phyloP scores from a whole-genome alignment of 2,329 filamentous ascomycete genomes.

The Calonectria crousiana region DNA sequence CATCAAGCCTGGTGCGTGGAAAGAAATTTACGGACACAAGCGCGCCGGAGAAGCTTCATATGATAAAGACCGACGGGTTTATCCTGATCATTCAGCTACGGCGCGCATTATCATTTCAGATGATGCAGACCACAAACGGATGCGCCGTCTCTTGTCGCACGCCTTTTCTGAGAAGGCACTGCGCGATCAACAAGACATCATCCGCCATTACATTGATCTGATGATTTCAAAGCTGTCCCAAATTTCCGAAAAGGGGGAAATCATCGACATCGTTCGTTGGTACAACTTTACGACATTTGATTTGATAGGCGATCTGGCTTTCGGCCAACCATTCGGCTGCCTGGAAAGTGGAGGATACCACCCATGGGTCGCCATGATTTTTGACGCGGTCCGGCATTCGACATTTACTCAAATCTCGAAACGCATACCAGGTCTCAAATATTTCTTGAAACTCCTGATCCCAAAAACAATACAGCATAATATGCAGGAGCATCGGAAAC shows the following conservation, averaged over 20 bases:
- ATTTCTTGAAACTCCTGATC: neutral
- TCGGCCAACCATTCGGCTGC: neutral
- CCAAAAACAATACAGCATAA: neutral
- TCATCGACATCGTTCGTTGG: neutral
- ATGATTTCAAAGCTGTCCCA: neutral
- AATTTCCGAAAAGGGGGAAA: neutral
- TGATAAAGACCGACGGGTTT: neutral
- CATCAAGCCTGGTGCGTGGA: neutral
- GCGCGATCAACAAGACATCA: neutral
- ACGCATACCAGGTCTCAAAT: neutral
- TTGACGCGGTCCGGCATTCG: neutral
- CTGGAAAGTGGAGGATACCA: neutral
- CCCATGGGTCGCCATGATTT: neutral
- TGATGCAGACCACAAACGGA: neutral
- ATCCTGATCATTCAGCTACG: neutral
- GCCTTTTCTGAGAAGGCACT: neutral
- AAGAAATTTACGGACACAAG: neutral
- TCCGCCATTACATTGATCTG: neutral
- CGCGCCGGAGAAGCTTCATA: neutral
- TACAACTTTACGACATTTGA: constrained; percentile 4
- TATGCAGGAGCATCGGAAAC: neutral
- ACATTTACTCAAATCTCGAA: neutral
- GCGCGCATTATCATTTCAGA: neutral
- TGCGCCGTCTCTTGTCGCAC: neutral
- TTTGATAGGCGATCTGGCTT: neutral